Conservation (phyloP, 768 basidiomycete genomes). For the Leccinum aurantiacum region DNA sequence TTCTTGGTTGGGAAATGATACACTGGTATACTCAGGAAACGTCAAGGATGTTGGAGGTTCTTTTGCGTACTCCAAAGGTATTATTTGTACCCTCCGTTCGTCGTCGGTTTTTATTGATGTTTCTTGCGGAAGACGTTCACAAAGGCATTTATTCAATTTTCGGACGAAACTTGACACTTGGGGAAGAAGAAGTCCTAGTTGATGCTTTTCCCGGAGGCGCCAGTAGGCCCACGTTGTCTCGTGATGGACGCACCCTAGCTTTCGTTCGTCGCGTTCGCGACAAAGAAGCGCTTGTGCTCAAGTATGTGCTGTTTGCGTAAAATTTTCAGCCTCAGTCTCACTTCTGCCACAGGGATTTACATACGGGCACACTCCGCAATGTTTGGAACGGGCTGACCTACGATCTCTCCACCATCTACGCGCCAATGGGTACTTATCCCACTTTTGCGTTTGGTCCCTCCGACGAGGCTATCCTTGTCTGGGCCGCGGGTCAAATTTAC, state of each 20-base stretch:
- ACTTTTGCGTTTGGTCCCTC: conserved; percentile 57
- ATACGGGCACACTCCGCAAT: conserved; percentile 62
- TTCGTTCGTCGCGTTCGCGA: conserved; percentile 74
- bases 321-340: background rate
- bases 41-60: conserved; percentile 44
- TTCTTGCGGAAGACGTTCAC: conserved; percentile 54
- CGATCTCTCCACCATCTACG: conserved; percentile 60
- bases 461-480: conserved; percentile 52
- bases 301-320: conserved; percentile 41
- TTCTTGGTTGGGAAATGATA: conserved; percentile 58
- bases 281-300: conserved; percentile 70
- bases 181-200: conserved; percentile 52
- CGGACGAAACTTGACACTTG: conserved; percentile 60
- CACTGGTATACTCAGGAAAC: conserved; percentile 67
- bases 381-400: conserved; percentile 70
- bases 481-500: conserved; percentile 73
- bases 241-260: conserved; percentile 66
- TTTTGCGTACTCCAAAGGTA: conserved; percentile 70
- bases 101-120: background rate
- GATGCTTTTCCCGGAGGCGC: conserved; percentile 67
- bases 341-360: conserved; percentile 50
- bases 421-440: conserved; percentile 80
- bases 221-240: conserved; percentile 67
- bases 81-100: background rate
- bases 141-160: conserved; percentile 71